Base-by-base conservation (phyloP, 139 green algal genomes). In the Edaphochlamys debaryana region DNA sequence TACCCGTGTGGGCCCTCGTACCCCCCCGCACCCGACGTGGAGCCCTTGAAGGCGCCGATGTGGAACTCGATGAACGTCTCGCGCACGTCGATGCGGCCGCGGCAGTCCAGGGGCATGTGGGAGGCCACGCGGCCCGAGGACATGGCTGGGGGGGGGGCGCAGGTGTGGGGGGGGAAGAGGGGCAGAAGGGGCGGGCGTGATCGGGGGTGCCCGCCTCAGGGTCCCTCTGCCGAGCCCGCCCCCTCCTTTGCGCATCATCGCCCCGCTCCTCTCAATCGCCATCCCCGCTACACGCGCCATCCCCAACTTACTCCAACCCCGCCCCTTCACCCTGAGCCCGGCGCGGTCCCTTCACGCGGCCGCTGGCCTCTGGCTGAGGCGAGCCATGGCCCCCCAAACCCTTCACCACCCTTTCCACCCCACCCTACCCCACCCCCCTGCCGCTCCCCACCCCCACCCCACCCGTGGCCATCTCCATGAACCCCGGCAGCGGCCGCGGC, bases 61-160 rank as follows among this genome's bases (percentile, higher is more conserved):
- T 81, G 75, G 58, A 81, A 81, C 60, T 81, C 75, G 62, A 81
- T 81, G 75, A 60, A 81, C 60, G 75, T 72, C 34, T 81, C 75
- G 2, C 75, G 75, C 41, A 81, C 75, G 40, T 81, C 75, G 60
- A 81, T 81, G 40, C 75, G 60, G 20, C 75, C 75, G 40, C 75
- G 75, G 62, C 75, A 81, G 58, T 81, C 75, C 30, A 81, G 75
- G 4, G 75, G 5, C 2, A 72, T 27, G 32, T 20, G 60, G 8
- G 13, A 37, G 30, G 15, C 0, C 30, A 40, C 63, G 75, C 4
- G 8, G 75, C 60, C 75, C 13, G 25, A 3, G 7, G 75, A 60
- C 75, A 81, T 34, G 3, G 75, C 75, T 9, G 45, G 45, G 45
- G 11, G 13, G 11, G 13, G 45, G 11, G 45, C 45, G 45, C 11